Conservation (phyloP, 2,329 filamentous ascomycete genomes). For the Rhynchosporium agropyri region DNA sequence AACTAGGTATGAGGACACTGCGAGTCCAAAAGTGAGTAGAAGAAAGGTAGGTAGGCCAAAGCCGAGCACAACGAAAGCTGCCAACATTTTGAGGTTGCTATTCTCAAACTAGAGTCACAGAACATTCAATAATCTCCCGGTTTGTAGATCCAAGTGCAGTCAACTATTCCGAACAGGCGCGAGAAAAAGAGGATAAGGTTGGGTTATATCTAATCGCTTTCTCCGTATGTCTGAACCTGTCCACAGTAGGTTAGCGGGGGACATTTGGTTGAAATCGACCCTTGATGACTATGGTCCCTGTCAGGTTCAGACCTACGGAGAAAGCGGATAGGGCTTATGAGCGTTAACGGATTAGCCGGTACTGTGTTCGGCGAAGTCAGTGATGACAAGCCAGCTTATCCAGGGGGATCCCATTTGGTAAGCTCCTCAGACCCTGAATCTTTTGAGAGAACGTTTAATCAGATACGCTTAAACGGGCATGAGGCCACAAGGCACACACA, state of each 20-base stretch:
- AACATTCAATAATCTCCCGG: background rate
- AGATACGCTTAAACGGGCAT: no score
- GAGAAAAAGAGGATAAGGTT: background rate
- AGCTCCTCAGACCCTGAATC: no score
- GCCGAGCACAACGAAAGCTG: background rate
- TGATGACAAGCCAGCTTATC: slow-evolving; percentile 11
- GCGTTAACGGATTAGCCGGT: background rate
- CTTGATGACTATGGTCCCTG: no score
- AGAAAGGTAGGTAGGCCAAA: slow-evolving; percentile 1
- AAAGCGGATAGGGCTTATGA: background rate
- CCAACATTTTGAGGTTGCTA: background rate
- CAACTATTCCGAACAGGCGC: background rate
- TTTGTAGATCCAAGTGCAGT: background rate
- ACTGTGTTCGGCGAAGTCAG: background rate
- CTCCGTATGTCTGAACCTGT: no score
- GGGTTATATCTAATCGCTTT: background rate
- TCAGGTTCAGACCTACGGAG: no score
- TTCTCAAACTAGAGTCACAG: background rate
- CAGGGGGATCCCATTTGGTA: background rate
- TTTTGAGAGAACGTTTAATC: no score
- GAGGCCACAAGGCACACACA: no score
- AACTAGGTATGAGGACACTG: slow-evolving; percentile 7
- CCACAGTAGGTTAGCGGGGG: no score
- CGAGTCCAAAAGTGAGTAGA: background rate
- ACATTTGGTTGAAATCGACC: no score